Conservation (phyloP, 2,329 filamentous ascomycete species). For the Penicillium rolfsii region DNA sequence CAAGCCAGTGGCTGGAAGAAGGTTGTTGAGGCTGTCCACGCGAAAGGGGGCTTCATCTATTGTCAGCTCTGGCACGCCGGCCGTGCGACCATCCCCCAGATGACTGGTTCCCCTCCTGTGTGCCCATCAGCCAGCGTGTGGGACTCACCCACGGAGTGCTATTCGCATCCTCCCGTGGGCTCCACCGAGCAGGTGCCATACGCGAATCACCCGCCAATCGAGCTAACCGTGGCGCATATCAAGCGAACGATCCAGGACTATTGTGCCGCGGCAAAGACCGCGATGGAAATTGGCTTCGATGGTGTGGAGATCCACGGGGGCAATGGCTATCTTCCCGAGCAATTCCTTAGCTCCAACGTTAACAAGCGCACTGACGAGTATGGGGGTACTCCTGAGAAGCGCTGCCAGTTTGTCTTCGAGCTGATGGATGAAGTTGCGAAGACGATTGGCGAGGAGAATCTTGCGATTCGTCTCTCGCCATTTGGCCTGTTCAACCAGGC, state of each 20-base stretch:
- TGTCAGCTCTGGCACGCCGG: conserved; percentile 52
- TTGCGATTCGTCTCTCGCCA: conserved; percentile 53
- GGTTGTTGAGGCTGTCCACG: conserved; percentile 56
- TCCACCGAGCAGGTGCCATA: conserved; percentile 43
- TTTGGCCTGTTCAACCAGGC: conserved; percentile 59
- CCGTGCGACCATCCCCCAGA: conserved; percentile 48
- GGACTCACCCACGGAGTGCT: conserved; percentile 50
- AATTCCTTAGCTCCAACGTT: conserved; percentile 55
- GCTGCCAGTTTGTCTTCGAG: conserved; percentile 61
- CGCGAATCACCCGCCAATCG: conserved; percentile 49
- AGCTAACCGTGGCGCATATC: conserved; percentile 52
- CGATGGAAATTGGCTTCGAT: conserved; percentile 60
- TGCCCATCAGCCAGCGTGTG: conserved; percentile 51
- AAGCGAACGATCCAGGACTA: conserved; percentile 50
- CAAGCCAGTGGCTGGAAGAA: conserved; percentile 57
- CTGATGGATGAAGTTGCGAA: conserved; percentile 53
- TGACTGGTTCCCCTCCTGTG: conserved; percentile 45
- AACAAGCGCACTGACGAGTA: conserved; percentile 57
- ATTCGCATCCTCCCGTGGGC: conserved; percentile 45
- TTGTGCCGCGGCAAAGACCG: conserved; percentile 51
- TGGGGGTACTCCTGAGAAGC: conserved; percentile 56
- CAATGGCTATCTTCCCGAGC: conserved; percentile 58
- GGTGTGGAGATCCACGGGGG: conserved; percentile 55
- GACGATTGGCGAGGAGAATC: conserved; percentile 51
- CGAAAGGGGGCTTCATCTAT: conserved; percentile 54